A percentile compares a stretch with the other conserved stretches of the same genome.
Evolutionary conservation across 1,284 basidiomycete species (phyloP).

Genomic region (Trichosporon sp.): DNA sequence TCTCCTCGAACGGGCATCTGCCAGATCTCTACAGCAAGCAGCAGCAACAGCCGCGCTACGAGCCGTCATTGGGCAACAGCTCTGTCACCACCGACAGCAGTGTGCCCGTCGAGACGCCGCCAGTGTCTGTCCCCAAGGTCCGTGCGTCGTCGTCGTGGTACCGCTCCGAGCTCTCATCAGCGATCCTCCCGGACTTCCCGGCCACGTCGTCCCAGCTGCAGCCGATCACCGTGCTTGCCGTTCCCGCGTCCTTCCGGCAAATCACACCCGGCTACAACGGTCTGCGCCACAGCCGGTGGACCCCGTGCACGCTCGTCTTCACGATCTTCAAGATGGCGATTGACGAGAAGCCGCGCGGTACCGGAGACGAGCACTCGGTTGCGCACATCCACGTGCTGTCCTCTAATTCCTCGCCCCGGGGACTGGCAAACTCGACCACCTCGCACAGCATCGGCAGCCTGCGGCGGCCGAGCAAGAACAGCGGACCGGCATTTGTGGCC

Average conservation of each 20-base stretch:
- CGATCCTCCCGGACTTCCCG: slow-evolving; percentile 32
- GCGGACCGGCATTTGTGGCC: background rate
- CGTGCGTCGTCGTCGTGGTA: slow-evolving; percentile 2
- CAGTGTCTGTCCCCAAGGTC: background rate
- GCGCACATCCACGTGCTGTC: slow-evolving; percentile 17
- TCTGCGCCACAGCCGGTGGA: slow-evolving; percentile 7
- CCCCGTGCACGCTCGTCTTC: slow-evolving; percentile 19
- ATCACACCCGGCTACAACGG: background rate
- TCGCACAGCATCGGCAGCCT: background rate
- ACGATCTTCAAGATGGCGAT: slow-evolving; percentile 18
- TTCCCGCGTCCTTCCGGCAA: background rate
- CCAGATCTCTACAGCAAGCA: slow-evolving; percentile 1
- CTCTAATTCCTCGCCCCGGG: background rate
- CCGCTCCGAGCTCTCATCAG: slow-evolving; percentile 11
- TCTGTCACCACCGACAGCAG: background rate
- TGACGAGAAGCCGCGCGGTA: background rate
- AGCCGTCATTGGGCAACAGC: slow-evolving; percentile 1
- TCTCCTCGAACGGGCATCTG: background rate
- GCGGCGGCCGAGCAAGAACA: background rate
- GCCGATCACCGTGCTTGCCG: slow-evolving; percentile 29
- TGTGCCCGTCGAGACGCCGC: background rate
- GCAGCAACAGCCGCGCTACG: background rate
- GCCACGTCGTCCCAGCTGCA: slow-evolving; percentile 21
- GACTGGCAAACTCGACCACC: background rate
- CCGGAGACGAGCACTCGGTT: slow-evolving; percentile 13